Evolutionary conservation across 768 basidiomycete genomes (phyloP).

Genomic region (Pleurotus tuber-regium): DNA sequence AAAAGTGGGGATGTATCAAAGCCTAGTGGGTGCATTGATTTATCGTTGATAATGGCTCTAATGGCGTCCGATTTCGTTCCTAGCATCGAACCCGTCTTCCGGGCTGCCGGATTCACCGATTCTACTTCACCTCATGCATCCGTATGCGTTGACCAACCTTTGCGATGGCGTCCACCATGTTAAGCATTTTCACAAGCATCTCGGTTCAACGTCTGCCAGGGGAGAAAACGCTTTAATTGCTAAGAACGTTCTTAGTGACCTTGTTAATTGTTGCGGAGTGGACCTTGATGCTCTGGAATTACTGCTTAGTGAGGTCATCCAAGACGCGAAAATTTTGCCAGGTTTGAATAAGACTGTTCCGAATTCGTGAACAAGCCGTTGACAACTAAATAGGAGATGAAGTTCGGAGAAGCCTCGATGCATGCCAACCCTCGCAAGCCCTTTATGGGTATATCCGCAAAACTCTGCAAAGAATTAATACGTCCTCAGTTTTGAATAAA

Average conservation of each 20-base stretch:
- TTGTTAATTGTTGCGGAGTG: slow-evolving; percentile 63
- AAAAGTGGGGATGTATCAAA: background rate
- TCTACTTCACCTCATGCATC: slow-evolving; percentile 63
- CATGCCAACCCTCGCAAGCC: slow-evolving; percentile 51
- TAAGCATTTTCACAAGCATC: slow-evolving; percentile 51
- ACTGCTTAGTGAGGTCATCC: slow-evolving; percentile 38
- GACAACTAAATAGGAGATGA: slow-evolving; percentile 43
- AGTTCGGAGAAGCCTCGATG: slow-evolving; percentile 49
- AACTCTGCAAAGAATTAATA: slow-evolving; percentile 43
- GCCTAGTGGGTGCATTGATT: background rate
- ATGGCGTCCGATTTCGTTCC: slow-evolving; percentile 12
- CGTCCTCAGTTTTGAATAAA: slow-evolving; percentile 56
- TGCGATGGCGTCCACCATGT: slow-evolving; percentile 51
- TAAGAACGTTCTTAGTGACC: slow-evolving; percentile 58
- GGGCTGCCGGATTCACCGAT: slow-evolving; percentile 30
- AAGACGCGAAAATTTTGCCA: slow-evolving; percentile 30
- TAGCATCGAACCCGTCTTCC: no score
- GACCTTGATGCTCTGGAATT: slow-evolving; percentile 51
- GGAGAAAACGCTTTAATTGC: slow-evolving; percentile 66
- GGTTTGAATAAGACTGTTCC: slow-evolving; percentile 25
- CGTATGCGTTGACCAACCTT: slow-evolving; percentile 54
- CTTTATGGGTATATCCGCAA: slow-evolving; percentile 43
- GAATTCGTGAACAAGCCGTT: slow-evolving; percentile 10
- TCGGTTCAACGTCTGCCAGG: slow-evolving; percentile 51
- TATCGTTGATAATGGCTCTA: background rate